Evolutionary conservation across 148 eudicot species (phyloP), one percentile per base, ranked within the genome.

Genomic region (Cornus kousa): DNA sequence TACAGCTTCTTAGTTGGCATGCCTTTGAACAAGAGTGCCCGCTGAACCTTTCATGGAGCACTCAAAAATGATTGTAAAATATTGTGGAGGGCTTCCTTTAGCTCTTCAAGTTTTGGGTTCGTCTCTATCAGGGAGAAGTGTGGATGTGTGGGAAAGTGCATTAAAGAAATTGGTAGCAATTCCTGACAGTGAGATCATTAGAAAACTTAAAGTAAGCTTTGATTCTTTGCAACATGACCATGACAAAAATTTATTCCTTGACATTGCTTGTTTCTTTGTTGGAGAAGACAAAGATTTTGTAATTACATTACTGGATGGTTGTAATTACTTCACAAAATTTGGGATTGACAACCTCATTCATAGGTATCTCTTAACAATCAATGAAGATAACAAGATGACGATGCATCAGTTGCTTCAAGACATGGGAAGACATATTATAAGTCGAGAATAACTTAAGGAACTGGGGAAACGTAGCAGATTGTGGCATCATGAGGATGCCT

Each of bases 361-460:
- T 20, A 59, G 46, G 43, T 35, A 64, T 12, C 76, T 79, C 24
- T 0, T 79, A 66, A 64, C 57, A 10, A 23, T 79, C 35, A 48
- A 46, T 28, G 35, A 65, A 28, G 31, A 46, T 50, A 48, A 78
- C 40, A 73, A 53, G 50, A 22, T 80, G 20, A 31, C 13, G 57
- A 68, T 80, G 78, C 78, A 80, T 37, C 78, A 55, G 24, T 53
- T 80, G 67, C 73, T 67, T 19, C 76, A 53, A 67, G 78, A 74
- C 20, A 74, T 80, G 82, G 82, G 82, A n/a, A 80, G 82, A 37
- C 73, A 74, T 31, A 66, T 74, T n/a, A 23, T 80, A 37, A 68
- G 78, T 24, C 78, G 46, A 28, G 48, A 79, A 68, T 73, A 65
- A 67, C 67, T 53, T 20, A 39, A 73, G 31, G 48, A 82, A 11